phyloP scores from a whole-genome alignment of 345 rosid species.

The Eucalyptus tenuipes region DNA sequence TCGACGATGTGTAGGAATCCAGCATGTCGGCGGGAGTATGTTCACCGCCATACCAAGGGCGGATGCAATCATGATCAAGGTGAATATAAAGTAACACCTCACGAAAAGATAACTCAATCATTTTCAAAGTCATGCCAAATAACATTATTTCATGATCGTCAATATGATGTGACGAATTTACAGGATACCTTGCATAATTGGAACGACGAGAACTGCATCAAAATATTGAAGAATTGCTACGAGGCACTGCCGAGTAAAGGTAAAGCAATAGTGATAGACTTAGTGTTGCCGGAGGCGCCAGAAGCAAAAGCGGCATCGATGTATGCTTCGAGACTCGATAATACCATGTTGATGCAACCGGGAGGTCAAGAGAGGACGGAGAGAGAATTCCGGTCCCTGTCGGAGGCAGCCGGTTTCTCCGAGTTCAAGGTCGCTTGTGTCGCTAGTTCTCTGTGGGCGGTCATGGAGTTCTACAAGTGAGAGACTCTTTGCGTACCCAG shows the following conservation, averaged over 20 bases:
- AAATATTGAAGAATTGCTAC: conserved; percentile 2
- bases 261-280: conserved; percentile 1
- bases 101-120: neutral
- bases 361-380: conserved; percentile 11
- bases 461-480: conserved; percentile 8
- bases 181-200: conserved; percentile 11
- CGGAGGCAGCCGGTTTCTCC: conserved; percentile 2
- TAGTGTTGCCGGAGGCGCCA: conserved; percentile 6
- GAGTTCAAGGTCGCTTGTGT: neutral
- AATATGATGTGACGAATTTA: neutral
- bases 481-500: neutral
- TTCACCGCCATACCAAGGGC: conserved; percentile 3
- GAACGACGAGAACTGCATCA: conserved; percentile 4
- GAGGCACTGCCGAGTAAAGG: conserved; percentile 3
- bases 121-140: neutral
- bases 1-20: neutral
- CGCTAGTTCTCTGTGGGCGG: conserved; percentile 4
- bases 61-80: conserved; percentile 18
- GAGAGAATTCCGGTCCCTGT: neutral
- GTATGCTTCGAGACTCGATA: conserved; percentile 1
- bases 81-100: neutral
- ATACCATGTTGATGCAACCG: conserved; percentile 7
- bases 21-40: conserved; percentile 14
- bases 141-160: neutral
- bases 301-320: neutral